Percentiles rank a stretch among this genome's conserved stretches.
phyloP scores from a whole-genome alignment of 495 filamentous ascomycete genomes.

The Annulohypoxylon stygium region DNA sequence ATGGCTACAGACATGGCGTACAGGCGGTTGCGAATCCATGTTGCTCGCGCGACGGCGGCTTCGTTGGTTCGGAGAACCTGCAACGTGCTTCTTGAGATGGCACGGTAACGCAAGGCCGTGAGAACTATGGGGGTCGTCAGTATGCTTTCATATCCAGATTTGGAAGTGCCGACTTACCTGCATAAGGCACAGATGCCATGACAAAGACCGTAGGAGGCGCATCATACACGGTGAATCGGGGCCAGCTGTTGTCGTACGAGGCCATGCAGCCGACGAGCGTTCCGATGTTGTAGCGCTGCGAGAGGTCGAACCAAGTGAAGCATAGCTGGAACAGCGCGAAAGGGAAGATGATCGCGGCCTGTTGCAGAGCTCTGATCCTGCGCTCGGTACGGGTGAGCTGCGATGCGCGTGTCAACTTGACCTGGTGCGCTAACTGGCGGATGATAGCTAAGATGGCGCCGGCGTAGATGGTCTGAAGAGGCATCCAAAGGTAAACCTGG shows the following conservation, averaged over 20 bases:
- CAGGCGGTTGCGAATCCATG: constrained; percentile 78
- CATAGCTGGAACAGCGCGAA: constrained; percentile 74
- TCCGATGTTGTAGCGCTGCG: constrained; percentile 78
- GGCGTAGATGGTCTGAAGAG: constrained; percentile 71
- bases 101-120: constrained; percentile 74
- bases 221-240: constrained; percentile 72
- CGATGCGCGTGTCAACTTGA: constrained; percentile 68
- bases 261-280: constrained; percentile 79
- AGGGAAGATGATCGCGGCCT: constrained; percentile 76
- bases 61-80: constrained; percentile 67
- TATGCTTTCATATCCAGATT: neutral
- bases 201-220: constrained; percentile 77
- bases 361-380: constrained; percentile 65
- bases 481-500: constrained; percentile 71
- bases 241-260: constrained; percentile 76
- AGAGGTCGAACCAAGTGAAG: constrained; percentile 77
- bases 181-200: constrained; percentile 73
- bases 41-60: constrained; percentile 57
- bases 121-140: constrained; percentile 62
- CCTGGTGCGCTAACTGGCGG: constrained; percentile 80
- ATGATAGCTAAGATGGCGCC: constrained; percentile 79
- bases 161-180: constrained; percentile 69
- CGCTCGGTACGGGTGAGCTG: constrained; percentile 65
- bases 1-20: constrained; percentile 79
- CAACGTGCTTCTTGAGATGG: constrained; percentile 73